phyloP scores from a whole-genome alignment of 805 yeast genomes.

The Saturnispora halmiae region DNA sequence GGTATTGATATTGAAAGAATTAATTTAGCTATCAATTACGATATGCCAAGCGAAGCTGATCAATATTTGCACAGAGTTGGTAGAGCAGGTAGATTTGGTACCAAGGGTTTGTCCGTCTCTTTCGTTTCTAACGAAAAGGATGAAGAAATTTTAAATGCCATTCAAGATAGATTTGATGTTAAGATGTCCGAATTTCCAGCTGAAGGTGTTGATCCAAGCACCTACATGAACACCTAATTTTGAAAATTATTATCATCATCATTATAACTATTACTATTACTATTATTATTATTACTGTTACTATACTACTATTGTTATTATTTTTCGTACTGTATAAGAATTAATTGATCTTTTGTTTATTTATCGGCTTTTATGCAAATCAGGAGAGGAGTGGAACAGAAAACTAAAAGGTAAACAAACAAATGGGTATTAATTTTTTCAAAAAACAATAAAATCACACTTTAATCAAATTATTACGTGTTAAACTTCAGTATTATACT shows the following conservation, averaged over 20 bases:
- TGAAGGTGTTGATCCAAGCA: slow-evolving; percentile 95
- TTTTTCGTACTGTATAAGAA: neutral
- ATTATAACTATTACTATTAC: too few relatives aligned
- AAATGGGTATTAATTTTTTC: too few relatives aligned
- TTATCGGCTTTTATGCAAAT: neutral
- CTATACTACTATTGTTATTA: neutral
- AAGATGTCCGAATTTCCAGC: slow-evolving; percentile 92
- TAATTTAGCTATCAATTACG: slow-evolving; percentile 95
- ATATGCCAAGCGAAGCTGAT: slow-evolving; percentile 92
- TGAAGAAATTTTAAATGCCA: slow-evolving; percentile 80
- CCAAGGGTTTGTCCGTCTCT: slow-evolving; percentile 94
- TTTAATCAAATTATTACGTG: too few relatives aligned
- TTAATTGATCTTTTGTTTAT: too few relatives aligned
- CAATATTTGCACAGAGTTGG: slow-evolving; percentile 99
- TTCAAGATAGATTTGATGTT: slow-evolving; percentile 96
- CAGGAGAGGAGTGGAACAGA: neutral
- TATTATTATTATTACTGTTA: too few relatives aligned
- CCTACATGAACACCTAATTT: slow-evolving; percentile 83
- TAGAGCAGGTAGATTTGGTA: slow-evolving; percentile 99
- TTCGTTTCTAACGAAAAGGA: slow-evolving; percentile 82
- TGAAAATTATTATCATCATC: neutral
- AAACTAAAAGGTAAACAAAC: neutral
- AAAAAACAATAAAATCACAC: neutral
- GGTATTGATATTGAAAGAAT: slow-evolving; percentile 99
- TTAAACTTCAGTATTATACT: too few relatives aligned